Percentiles rank a stretch among this genome's conserved stretches.
Conservation (phyloP, 1,284 basidiomycete species). For the Pulveroboletus sp. region DNA sequence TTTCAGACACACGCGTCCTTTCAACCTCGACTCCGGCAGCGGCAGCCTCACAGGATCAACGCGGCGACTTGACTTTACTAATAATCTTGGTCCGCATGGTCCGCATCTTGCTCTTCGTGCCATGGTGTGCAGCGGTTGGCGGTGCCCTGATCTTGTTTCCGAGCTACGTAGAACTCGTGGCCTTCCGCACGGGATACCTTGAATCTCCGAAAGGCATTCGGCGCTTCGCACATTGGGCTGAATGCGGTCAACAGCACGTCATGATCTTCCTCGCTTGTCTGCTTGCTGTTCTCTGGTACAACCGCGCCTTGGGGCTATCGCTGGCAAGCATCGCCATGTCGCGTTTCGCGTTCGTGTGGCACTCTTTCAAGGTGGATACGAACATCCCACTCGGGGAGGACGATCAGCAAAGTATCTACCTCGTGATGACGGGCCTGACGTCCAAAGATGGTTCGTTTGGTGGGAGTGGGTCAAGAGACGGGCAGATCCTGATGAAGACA, state of each 20-base stretch:
- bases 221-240: constrained; percentile 48
- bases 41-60: not conserved
- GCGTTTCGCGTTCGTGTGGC: constrained; percentile 43
- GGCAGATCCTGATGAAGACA: no score
- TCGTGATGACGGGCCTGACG: constrained; percentile 33
- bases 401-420: constrained; percentile 47
- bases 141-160: constrained; percentile 46
- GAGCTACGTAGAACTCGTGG: constrained; percentile 39
- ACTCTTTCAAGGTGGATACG: constrained; percentile 36
- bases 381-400: constrained; percentile 44
- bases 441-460: constrained; percentile 7
- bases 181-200: constrained; percentile 45
- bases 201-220: constrained; percentile 39
- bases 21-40: not conserved
- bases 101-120: constrained; percentile 42
- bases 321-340: constrained; percentile 32
- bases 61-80: not conserved
- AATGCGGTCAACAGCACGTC: constrained; percentile 44
- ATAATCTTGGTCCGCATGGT: constrained; percentile 3
- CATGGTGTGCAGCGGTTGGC: constrained; percentile 52
- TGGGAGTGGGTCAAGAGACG: no score
- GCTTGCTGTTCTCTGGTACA: constrained; percentile 32
- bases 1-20: no score
- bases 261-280: constrained; percentile 43
- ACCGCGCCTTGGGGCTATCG: constrained; percentile 30